These are phyloP conservation scores for Globisporangium spinosum DNA, from an alignment of 352 stramenopile species.

Conservation along the genomic window DNA sequence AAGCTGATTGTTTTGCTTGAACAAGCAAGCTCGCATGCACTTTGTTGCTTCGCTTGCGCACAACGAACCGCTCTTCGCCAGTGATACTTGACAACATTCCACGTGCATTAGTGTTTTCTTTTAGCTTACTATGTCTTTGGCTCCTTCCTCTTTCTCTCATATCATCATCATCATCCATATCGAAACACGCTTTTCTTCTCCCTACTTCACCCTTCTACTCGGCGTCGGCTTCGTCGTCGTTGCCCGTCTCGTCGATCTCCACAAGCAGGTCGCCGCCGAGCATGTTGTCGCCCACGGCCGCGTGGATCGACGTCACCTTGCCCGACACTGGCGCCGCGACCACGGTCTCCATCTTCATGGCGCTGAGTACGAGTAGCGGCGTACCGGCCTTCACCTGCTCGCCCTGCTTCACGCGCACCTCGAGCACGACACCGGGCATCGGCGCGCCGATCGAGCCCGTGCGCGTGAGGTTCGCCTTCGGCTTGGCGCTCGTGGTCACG, in stretches of 20 bases:
- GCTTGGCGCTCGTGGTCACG: conserved; percentile 51
- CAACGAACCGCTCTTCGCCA: neutral
- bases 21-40: too few species aligned
- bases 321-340: conserved; percentile 89
- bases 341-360: conserved; percentile 99
- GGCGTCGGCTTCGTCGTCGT: conserved; percentile 28
- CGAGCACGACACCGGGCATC: conserved; percentile 96
- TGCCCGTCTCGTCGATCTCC: conserved; percentile 90
- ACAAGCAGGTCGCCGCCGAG: conserved; percentile 93
- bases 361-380: conserved; percentile 92
- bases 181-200: conserved; percentile 1
- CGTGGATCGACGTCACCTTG: conserved; percentile 88
- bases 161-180: conserved; percentile 3
- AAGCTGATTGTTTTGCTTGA: neutral
- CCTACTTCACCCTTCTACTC: conserved; percentile 5
- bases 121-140: neutral
- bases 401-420: conserved; percentile 92
- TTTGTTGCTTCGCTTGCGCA: neutral
- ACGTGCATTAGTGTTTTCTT: neutral
- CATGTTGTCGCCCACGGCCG: conserved; percentile 93
- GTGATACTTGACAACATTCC: neutral
- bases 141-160: neutral
- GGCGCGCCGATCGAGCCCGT: conserved; percentile 91
- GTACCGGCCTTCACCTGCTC: conserved; percentile 92
- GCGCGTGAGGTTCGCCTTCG: conserved; percentile 81